Evolutionary conservation across 345 rosid species (phyloP).

Genomic region (Reutealis trisperma): DNA sequence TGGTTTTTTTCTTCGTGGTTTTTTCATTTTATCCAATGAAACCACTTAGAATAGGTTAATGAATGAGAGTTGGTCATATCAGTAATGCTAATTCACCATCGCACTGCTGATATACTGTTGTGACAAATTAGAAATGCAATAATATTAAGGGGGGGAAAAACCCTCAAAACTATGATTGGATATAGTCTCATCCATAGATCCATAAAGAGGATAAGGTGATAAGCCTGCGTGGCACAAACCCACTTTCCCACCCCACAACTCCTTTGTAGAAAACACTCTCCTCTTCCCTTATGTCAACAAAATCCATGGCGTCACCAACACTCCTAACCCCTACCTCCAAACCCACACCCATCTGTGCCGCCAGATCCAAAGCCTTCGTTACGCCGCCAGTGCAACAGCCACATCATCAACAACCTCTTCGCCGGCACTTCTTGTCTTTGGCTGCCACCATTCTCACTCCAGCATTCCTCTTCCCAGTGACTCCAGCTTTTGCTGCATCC

Average conservation of each 20-base stretch:
- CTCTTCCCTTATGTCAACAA: slow-evolving; percentile 12
- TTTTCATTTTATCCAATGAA: too few relatives aligned
- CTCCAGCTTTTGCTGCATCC: slow-evolving; percentile 51
- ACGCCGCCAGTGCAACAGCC: neutral
- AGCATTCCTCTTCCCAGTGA: slow-evolving; percentile 17
- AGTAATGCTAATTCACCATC: too few relatives aligned
- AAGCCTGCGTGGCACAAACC: slow-evolving; percentile 76
- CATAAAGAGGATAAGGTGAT: slow-evolving; percentile 72
- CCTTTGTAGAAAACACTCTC: neutral
- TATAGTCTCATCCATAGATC: slow-evolving; percentile 35
- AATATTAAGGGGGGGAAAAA: too few relatives aligned
- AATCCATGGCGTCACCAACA: slow-evolving; percentile 69
- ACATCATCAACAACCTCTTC: slow-evolving; percentile 31
- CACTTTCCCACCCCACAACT: slow-evolving; percentile 18
- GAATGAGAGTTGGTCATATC: too few relatives aligned
- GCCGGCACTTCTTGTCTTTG: slow-evolving; percentile 61
- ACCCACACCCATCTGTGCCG: slow-evolving; percentile 30
- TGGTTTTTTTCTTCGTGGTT: too few relatives aligned
- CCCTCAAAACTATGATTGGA: slow-evolving; percentile 12
- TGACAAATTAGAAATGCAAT: too few relatives aligned
- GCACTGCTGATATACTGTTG: too few relatives aligned
- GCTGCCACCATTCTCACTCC: slow-evolving; percentile 35
- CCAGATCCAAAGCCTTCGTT: slow-evolving; percentile 27
- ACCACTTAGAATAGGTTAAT: too few relatives aligned
- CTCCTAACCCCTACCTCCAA: slow-evolving; percentile 60